Evolutionary conservation across 331 rosid genomes (phyloP).

Genomic region (Pyracantha coccinea): DNA sequence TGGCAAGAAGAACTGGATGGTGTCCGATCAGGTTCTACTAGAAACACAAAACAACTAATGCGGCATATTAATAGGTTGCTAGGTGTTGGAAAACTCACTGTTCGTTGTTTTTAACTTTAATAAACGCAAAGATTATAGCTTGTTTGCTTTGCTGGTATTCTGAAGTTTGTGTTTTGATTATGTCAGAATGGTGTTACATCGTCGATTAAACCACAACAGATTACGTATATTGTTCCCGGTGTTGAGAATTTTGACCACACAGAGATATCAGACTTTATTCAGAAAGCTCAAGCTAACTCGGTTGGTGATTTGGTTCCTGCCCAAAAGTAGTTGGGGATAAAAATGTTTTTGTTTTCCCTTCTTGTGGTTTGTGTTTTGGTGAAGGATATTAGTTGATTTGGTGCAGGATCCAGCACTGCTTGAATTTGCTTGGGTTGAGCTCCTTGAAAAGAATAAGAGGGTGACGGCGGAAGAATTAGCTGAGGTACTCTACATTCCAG

Average conservation of each 20-base stretch:
- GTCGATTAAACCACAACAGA: constrained; percentile 90
- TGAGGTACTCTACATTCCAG: constrained; percentile 44
- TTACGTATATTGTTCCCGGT: constrained; percentile 88
- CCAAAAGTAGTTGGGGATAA: constrained; percentile 4
- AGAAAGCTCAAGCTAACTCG: constrained; percentile 63
- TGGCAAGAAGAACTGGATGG: constrained; percentile 99
- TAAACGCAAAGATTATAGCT: constrained; percentile 7
- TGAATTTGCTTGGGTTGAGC: constrained; percentile 97
- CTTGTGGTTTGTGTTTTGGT: not conserved
- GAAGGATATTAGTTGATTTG: constrained; percentile 17
- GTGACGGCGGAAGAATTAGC: constrained; percentile 82
- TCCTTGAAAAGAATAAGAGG: constrained; percentile 75
- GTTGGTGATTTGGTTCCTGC: constrained; percentile 34
- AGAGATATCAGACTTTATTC: constrained; percentile 55
- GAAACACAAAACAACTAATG: constrained; percentile 60
- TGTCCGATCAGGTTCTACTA: constrained; percentile 96
- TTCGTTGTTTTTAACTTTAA: constrained; percentile 11
- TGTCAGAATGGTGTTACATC: constrained; percentile 75
- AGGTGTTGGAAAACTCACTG: constrained; percentile 45
- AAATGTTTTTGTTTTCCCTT: not conserved
- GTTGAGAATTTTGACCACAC: constrained; percentile 64
- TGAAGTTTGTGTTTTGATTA: constrained; percentile 8
- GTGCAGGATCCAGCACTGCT: constrained; percentile 76
- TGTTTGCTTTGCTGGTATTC: constrained; percentile 6
- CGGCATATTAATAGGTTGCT: constrained; percentile 89